Evolutionary conservation across 768 basidiomycete species (phyloP).

Genomic region (Mycena galericulata): DNA sequence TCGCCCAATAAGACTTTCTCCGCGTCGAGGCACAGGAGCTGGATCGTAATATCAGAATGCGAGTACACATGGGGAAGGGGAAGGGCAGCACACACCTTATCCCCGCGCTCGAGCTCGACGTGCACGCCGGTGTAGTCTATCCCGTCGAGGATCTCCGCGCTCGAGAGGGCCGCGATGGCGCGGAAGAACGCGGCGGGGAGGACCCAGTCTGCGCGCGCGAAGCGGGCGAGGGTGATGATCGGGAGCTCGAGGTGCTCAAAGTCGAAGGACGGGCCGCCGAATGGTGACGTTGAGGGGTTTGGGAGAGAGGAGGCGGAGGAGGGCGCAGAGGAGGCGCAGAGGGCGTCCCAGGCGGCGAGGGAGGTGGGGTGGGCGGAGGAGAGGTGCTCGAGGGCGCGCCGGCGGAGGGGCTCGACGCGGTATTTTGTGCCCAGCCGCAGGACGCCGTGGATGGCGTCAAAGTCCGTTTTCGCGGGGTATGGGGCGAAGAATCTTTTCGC

Average conservation of each 20-base stretch:
- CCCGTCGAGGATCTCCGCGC: constrained; percentile 29
- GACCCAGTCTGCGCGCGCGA: constrained; percentile 24
- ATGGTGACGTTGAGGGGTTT: too few relatives aligned
- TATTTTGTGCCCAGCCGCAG: constrained; percentile 31
- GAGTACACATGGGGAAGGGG: not conserved
- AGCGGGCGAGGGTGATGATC: constrained; percentile 32
- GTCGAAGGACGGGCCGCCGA: constrained; percentile 31
- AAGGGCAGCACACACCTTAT: constrained; percentile 33
- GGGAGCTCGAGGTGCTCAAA: constrained; percentile 34
- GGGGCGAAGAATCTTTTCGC: constrained; percentile 29
- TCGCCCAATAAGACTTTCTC: constrained; percentile 25
- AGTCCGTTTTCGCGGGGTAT: constrained; percentile 28
- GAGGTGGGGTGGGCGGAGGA: constrained; percentile 30
- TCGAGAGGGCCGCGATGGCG: constrained; percentile 11
- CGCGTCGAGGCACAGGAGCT: constrained; percentile 28
- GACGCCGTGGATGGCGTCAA: constrained; percentile 31
- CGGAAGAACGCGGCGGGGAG: constrained; percentile 31
- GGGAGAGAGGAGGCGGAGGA: not conserved
- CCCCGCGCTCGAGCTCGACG: constrained; percentile 29
- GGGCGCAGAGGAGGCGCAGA: constrained; percentile 6
- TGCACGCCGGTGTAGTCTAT: constrained; percentile 35
- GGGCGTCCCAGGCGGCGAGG: constrained; percentile 27
- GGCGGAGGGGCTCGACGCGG: constrained; percentile 32
- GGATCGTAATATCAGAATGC: not conserved
- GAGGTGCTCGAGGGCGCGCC: constrained; percentile 33